Percentiles rank a stretch among this genome's conserved stretches.
These are phyloP conservation scores for Eucalyptus regnans DNA, from an alignment of 345 rosid species.

Conservation along the genomic window DNA sequence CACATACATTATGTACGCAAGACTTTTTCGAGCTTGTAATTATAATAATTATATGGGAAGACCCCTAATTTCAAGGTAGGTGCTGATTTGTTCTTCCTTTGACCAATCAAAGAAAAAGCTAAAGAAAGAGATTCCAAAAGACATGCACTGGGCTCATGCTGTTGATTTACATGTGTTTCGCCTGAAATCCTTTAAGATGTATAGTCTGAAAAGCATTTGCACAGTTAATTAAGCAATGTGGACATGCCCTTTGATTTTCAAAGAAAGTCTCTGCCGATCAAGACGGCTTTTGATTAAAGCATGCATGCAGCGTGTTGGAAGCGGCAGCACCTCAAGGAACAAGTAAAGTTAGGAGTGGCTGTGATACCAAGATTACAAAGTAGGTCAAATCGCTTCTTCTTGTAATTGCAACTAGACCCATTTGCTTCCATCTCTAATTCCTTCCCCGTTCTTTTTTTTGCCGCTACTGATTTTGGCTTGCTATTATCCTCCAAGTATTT, in stretches of 20 bases:
- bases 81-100: neutral
- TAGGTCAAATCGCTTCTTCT: neutral
- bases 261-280: neutral
- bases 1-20: neutral
- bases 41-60: neutral
- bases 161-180: neutral
- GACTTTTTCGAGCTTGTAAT: neutral
- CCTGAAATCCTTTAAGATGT: neutral
- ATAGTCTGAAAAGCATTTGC: neutral
- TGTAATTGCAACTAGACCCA: neutral
- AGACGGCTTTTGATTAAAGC: neutral
- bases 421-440: neutral
- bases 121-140: neutral
- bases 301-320: too few species aligned
- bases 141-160: neutral
- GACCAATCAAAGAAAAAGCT: neutral
- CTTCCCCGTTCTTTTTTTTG: neutral
- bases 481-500: neutral
- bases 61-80: neutral
- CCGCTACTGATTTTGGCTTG: neutral
- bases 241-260: too few species aligned
- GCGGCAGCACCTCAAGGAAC: neutral
- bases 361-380: neutral
- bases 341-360: fast-evolving
- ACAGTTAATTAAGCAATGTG: neutral